Conservation (phyloP, 345 rosid genomes). For the Citrus mangshanensis region DNA sequence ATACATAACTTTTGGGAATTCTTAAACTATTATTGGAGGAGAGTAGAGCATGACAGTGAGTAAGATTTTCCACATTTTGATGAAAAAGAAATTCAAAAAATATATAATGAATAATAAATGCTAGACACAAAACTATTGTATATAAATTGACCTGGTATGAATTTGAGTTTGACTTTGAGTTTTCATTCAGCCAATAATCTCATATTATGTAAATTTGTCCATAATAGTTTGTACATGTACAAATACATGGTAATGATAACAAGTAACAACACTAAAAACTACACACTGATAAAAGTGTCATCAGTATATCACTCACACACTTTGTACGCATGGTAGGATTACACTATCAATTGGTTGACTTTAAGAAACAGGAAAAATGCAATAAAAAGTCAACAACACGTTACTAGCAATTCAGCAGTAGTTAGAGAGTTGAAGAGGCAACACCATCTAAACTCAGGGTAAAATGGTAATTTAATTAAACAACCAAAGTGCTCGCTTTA, state of each 20-base stretch:
- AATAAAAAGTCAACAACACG: neutral
- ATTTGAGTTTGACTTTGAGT: too few relatives aligned
- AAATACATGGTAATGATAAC: neutral
- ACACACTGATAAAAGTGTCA: neutral
- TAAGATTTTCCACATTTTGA: neutral
- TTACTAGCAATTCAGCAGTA: too few relatives aligned
- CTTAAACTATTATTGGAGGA: neutral
- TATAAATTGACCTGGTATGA: too few relatives aligned
- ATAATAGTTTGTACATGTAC: too few relatives aligned
- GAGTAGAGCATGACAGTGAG: neutral
- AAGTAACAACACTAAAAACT: neutral
- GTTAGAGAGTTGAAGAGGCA: neutral
- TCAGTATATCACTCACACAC: neutral
- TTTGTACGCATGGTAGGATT: too few relatives aligned
- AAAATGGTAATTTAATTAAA: neutral
- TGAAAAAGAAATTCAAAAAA: too few relatives aligned
- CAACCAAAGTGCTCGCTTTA: neutral
- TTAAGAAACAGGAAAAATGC: neutral
- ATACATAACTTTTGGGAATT: neutral
- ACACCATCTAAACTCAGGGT: neutral
- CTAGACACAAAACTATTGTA: too few relatives aligned
- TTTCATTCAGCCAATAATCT: too few relatives aligned
- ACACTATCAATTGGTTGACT: too few relatives aligned
- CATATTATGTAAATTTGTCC: too few relatives aligned
- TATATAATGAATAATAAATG: too few relatives aligned